These are phyloP conservation scores for Phytophthora vignae DNA, from an alignment of 352 stramenopile genomes.

Conservation along the genomic window DNA sequence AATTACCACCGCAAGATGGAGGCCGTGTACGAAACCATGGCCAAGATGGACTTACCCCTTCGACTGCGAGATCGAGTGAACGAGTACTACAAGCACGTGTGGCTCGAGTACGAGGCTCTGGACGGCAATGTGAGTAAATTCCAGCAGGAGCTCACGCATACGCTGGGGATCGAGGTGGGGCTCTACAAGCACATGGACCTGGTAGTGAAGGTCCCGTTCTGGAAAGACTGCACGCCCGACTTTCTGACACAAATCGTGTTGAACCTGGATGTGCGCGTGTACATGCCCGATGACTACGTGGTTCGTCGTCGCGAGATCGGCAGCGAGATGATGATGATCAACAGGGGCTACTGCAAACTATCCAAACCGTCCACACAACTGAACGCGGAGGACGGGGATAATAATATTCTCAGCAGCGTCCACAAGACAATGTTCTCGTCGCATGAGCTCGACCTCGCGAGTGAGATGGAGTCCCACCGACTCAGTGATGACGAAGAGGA, in stretches of 20 bases:
- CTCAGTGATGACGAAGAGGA: not conserved
- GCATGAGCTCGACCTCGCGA: not conserved
- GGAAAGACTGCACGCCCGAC: slow-evolving; percentile 46
- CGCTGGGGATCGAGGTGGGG: slow-evolving; percentile 49
- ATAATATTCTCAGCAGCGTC: not conserved
- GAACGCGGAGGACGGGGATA: not conserved
- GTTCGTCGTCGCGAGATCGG: slow-evolving; percentile 45
- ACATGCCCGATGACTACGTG: slow-evolving; percentile 62
- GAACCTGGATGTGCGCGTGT: slow-evolving; percentile 42
- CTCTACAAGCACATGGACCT: slow-evolving; percentile 52
- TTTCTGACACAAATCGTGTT: slow-evolving; percentile 52
- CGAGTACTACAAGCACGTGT: slow-evolving; percentile 59
- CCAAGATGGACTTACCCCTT: slow-evolving; percentile 46
- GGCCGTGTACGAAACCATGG: slow-evolving; percentile 59
- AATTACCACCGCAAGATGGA: slow-evolving; percentile 76
- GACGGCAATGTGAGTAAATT: slow-evolving; percentile 48
- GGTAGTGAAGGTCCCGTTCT: slow-evolving; percentile 46
- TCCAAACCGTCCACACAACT: not conserved
- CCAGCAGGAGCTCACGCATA: slow-evolving; percentile 48
- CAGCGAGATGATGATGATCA: slow-evolving; percentile 57
- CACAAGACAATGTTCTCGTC: not conserved
- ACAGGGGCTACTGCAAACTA: slow-evolving; percentile 41
- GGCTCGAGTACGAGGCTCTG: slow-evolving; percentile 52
- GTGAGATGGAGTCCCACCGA: not conserved
- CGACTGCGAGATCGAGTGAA: slow-evolving; percentile 48